A percentile compares a stretch with the other conserved stretches of the same genome.
Evolutionary conservation across 192 early-diverging fungal genomes (phyloP).

Genomic region (Podila minutissima): DNA sequence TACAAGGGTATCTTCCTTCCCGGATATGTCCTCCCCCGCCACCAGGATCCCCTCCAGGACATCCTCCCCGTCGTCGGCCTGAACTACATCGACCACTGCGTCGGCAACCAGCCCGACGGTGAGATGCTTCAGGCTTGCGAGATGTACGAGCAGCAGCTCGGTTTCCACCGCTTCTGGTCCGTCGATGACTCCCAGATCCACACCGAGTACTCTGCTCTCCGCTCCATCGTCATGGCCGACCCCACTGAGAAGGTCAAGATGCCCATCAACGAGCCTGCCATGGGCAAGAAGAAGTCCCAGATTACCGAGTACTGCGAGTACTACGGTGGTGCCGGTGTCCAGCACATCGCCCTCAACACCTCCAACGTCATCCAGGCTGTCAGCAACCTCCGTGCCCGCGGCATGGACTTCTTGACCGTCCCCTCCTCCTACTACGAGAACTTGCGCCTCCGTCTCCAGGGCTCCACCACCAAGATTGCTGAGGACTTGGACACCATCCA

Average conservation of each 20-base stretch:
- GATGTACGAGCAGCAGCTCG: slow-evolving; percentile 87
- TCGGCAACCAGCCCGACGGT: slow-evolving; percentile 94
- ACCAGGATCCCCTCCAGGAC: slow-evolving; percentile 66
- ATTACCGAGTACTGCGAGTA: slow-evolving; percentile 93
- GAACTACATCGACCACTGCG: slow-evolving; percentile 90
- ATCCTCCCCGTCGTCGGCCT: slow-evolving; percentile 75
- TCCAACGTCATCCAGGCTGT: slow-evolving; percentile 85
- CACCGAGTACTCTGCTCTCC: slow-evolving; percentile 94
- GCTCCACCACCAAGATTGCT: slow-evolving; percentile 74
- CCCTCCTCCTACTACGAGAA: slow-evolving; percentile 91
- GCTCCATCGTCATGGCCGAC: slow-evolving; percentile 96
- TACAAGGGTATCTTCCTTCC: slow-evolving; percentile 94
- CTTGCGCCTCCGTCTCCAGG: slow-evolving; percentile 76
- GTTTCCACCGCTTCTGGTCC: slow-evolving; percentile 98
- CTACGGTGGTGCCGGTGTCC: slow-evolving; percentile 85
- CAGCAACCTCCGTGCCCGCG: slow-evolving; percentile 81
- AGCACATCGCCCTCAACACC: slow-evolving; percentile 96
- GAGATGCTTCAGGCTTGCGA: slow-evolving; percentile 88
- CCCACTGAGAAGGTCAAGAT: slow-evolving; percentile 93
- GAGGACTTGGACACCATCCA: slow-evolving; percentile 88
- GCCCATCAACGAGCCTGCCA: slow-evolving; percentile 97
- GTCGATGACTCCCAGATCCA: slow-evolving; percentile 97
- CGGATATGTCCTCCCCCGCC: slow-evolving; percentile 64
- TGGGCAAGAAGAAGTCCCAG: slow-evolving; percentile 94
- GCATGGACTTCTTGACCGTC: slow-evolving; percentile 89